Base-by-base conservation (phyloP, 2,329 filamentous ascomycete species). In the Colletotrichum chlorophyti region DNA sequence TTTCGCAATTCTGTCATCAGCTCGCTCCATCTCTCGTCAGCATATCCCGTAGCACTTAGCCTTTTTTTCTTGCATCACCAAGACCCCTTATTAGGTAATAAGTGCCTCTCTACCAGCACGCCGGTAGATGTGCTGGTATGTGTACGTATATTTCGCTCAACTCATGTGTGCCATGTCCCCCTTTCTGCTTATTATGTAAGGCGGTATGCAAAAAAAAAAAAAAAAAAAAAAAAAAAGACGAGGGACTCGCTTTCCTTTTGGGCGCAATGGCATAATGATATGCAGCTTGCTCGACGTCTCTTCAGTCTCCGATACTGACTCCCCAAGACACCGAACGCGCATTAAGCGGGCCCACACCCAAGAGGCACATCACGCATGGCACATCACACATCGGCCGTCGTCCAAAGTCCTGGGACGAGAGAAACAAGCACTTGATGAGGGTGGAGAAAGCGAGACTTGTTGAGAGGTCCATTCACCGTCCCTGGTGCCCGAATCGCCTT, bases 1-100 rank as follows among this genome's bases (percentile, higher is more conserved):
- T n/a, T 50, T 60, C 38, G 57, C 51, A 21, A 57, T 60, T 46
- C 51, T 60, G 55, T 49, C 51, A 55, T 59, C 55, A 59, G 55
- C 55, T 59, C 43, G 55, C 51, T 27, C 37, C 43, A 55, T 59
- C 55, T 10, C 19, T 23, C 4, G 14, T 8, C 19, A 6, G 21
- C 5, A 45, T 26, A 15, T 17, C 17, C 12, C 11, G 27, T 19
- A 6, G 32, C 21, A n/a, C 45, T 12, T n/a, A 17, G 24, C 24
- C 40, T 38, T 12, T 23, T 19, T 17, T 29, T 24, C 23, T 43
- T 53, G 41, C 54, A 53, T 46, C 49, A 37, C 50, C 31, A 26
- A n/a, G 32, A 31, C 27, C 23, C 8, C 31, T 27, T 40, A 53
- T 58, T 53, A 58, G 41, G 49, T 43, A 58, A 58, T 12, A 58